Base-by-base conservation (phyloP, 2,329 filamentous ascomycete species). In the Erysiphe neolycopersici region DNA sequence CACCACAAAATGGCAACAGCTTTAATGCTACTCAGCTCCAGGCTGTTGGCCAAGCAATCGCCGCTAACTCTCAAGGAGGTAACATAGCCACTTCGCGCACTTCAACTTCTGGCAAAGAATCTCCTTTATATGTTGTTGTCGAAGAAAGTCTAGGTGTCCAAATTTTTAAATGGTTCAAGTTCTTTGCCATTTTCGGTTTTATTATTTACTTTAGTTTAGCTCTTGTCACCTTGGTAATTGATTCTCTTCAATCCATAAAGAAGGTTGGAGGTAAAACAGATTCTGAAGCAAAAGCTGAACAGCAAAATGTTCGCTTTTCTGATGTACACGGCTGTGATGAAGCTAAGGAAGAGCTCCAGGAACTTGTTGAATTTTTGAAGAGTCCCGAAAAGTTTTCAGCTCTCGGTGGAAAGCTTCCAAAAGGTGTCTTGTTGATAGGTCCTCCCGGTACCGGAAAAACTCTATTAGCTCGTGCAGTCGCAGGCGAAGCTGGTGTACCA, bases 361-460 rank as follows among this genome's bases (percentile, higher is more conserved):
- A 98, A 60, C 73, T 98, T 43, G 87, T 98, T 41, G 89, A 98
- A 53, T 98, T 98, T 54, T 63, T 98, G 51, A 80, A 84, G 60
- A 85, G 87, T 58, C 91, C 89, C 0, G 81, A 92, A 11, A 82
- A 79, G 56, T 98, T 95, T 62, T 85, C 80, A 40, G 82, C 82
- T 47, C 76, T 98, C 41, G 89, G 89, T 56, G 89, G 89, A 54
- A 94, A 95, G 62, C 71, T 98, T 44, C 89, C 89, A 44, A 98
- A 95, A 62, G 89, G 89, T 65, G 83, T 98, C 46, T 69, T 98
- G 42, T 71, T 98, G 19, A 83, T 93, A 55, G 89, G 89, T 0
- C 89, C 89, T 56, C 89, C 89, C 43, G 89, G 89, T 64, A 98
- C 89, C 47, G 89, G 89, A 63, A 98, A 98, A 64, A 98, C 89